Evolutionary conservation across 2,329 filamentous ascomycete genomes (phyloP), one percentile per base, ranked within the genome.

Genomic region (Endocalyx cinctus): DNA sequence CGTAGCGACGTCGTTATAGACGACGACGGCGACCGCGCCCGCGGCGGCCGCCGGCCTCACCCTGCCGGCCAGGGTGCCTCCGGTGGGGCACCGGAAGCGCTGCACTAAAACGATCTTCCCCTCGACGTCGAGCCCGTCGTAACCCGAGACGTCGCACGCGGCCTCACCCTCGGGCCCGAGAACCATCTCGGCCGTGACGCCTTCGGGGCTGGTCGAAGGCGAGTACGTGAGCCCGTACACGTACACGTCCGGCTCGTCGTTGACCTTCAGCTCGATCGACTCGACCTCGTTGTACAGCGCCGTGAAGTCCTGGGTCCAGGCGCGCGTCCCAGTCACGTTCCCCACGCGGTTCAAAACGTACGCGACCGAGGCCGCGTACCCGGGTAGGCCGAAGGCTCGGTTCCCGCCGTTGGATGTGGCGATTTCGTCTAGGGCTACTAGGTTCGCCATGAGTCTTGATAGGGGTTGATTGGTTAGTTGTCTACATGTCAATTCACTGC

Each of bases 341-440:
- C 60, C 60, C 6, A 70, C 58, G 19, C 62, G 59, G n/a, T 59
- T 60, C 31, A 64, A 62, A 43, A 74, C 60, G 45, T 68, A 72
- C 31, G 72, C 63, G 17, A 70, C 65, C 0, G 67, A 71, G 6
- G 68, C 67, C 18, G 56, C 60, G 43, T 67, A 72, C 5, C 69
- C 69, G 1, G 68, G 65, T 4, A 68, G 59, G 14, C 69, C 69
- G 41, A 72, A 72, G n/a, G 69, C 69, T 32, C 69, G 61, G 51
- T 74, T 74, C 6, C 69, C 70, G 2, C 68, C 67, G 42, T 73
- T 69, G 23, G 58, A 60, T 29, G 59, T 59, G 22, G 67, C 69
- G 28, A 72, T 70, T 5, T 57, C 46, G 37, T 71, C 57, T n/a
- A 73, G 59, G n/a, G 55, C 55, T 36, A 62, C 51, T 14, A 72